Base-by-base conservation (phyloP, 2,329 filamentous ascomycete species). In the Aspergillus ustus region DNA sequence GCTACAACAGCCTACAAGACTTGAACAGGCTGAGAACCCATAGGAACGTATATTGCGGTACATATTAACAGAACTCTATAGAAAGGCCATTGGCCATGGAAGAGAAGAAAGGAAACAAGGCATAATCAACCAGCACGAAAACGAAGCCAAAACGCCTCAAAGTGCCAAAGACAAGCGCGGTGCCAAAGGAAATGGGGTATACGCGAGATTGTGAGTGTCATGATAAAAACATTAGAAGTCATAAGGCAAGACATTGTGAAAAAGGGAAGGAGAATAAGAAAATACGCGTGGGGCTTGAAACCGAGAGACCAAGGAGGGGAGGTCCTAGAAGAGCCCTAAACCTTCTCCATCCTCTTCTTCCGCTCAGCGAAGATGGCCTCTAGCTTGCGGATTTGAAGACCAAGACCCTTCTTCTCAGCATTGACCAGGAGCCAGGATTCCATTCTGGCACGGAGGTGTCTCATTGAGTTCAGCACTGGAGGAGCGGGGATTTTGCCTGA, bases 341-440 rank as follows among this genome's bases (percentile, higher is more conserved):
- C 52, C 48, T 64, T 70, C 65, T 77, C 75, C 46, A 77, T 56
- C 51, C 70, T 73, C 66, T 72, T 76, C 68, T 76, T 82, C 60
- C 76, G 78, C 73, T 87, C 90, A 62, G 83, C 83, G 67, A 96
- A 82, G 40, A 89, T 79, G 25, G 82, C 87, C 76, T 92, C 90
- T 72, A 97, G 82, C 52, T 92, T 81, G 60, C 80, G 74, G 37
- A 89, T 77, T 70, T 85, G 78, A 13, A 77, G 77, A 68, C 84
- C 84, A 69, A 89, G 73, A 77, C 72, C 91, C 0, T 93, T 93
- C 71, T 88, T 90, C 80, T 97, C 93, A 66, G 90, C 91, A 75
- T 96, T 95, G 9, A 75, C 83, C 78, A 90, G 89, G 59, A 98
- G 79, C 90, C 92, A 96, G 2, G 60, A 72, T 80, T 97, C 93